Conservation (phyloP, 176 grass and related monocot species). For the Zea mays region DNA sequence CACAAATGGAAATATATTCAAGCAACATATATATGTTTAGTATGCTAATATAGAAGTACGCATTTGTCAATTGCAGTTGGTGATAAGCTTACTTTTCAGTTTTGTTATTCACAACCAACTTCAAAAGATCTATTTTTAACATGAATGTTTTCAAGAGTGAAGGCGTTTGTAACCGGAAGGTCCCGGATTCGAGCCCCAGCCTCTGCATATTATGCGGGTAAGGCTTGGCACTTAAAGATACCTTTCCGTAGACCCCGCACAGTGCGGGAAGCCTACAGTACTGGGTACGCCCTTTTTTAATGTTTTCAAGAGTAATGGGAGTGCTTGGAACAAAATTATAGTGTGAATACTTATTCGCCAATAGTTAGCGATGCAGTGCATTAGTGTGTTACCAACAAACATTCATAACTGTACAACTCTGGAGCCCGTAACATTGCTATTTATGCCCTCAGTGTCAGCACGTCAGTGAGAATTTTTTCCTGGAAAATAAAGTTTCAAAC, state of each 20-base stretch:
- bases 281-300: background rate
- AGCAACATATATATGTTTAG: conserved; percentile 7
- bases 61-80: background rate
- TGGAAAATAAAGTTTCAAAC: background rate
- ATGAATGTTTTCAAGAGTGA: background rate
- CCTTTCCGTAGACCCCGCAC: too few relatives aligned
- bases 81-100: background rate
- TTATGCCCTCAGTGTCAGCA: conserved; percentile 5
- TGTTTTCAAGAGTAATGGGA: background rate
- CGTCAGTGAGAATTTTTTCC: background rate
- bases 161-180: too few relatives aligned
- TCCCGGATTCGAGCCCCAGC: too few relatives aligned
- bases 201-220: too few relatives aligned
- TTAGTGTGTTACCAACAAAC: background rate
- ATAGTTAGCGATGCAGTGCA: background rate
- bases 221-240: too few relatives aligned
- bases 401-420: background rate
- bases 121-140: conserved; percentile 1
- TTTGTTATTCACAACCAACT: background rate
- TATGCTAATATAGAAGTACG: conserved; percentile 18
- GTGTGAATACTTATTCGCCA: background rate
- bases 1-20: conserved; percentile 24
- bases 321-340: background rate
- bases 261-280: too few relatives aligned
- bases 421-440: background rate